Evolutionary conservation across 2,329 filamentous ascomycete species (phyloP), one percentile per base, ranked within the genome.

Genomic region (Phialocephala subalpina): DNA sequence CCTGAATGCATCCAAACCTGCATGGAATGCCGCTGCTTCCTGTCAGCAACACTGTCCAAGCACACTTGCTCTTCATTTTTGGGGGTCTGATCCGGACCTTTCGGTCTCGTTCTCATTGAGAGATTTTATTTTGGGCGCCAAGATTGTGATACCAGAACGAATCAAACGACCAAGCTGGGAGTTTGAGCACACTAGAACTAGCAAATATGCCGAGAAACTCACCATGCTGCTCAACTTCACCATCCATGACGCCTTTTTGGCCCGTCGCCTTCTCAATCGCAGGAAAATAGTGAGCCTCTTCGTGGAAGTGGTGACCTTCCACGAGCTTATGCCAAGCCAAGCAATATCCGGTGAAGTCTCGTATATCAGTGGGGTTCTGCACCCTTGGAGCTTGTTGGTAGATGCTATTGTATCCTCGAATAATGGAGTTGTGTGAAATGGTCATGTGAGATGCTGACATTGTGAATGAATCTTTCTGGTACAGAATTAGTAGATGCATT

Each of bases 391-490:
- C 86, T 75, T 90, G 87, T 47, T 84, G 82, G 74, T 86, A 88
- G 73, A 90, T 88, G 72, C 82, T 84, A 77, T 90, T 90, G 80
- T 86, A 88, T 62, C 86, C 86, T 49, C 87, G 85, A 68, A 90
- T 84, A 72, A 90, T 85, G 63, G 84, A 79, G 72, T 90, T 90
- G 80, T 90, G 87, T 58, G 88, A 78, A 60, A 89, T 76, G 2
- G 82, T 81, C 87, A 89, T 90, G 76, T 90, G 84, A 18, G 86
- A 87, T 0, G 87, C 86, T 25, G 84, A 85, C 0, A 80, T 82
- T 1, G 84, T 87, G 76, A 88, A 89, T 69, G 87, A 79, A 72
- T 72, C 70, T 25, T 53, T 67, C 70, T 72, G 4, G 22, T 18
- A 35, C 42, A 14, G 14, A 27, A 25, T 53, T 11, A 53, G 49